These are phyloP conservation scores for Letharia columbiana DNA, from an alignment of 495 filamentous ascomycete genomes.

Conservation along the genomic window DNA sequence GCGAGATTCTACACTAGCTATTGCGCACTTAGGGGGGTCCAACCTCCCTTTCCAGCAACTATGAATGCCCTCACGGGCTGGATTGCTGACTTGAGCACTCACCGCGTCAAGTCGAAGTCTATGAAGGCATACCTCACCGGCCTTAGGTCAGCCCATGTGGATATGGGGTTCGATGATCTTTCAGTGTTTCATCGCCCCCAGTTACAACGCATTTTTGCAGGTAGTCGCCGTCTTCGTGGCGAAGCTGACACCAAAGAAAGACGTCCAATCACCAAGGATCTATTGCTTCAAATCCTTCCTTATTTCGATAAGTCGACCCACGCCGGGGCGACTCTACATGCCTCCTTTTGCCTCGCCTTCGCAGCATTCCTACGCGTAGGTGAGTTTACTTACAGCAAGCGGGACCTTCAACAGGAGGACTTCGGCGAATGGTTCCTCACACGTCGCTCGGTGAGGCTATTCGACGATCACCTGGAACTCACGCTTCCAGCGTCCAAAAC, in stretches of 20 bases:
- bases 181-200: neutral
- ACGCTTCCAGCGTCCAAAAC: neutral
- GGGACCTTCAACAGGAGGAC: neutral
- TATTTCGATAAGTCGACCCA: neutral
- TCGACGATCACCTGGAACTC: neutral
- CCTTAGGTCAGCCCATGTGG: neutral
- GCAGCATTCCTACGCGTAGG: neutral
- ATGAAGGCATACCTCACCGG: neutral
- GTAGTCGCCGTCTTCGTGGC: neutral
- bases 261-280: neutral
- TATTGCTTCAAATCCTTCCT: neutral
- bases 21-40: neutral
- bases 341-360: neutral
- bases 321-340: neutral
- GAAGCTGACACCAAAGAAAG: neutral
- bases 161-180: neutral
- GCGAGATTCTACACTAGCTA: neutral
- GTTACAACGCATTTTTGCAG: neutral
- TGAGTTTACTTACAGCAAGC: neutral
- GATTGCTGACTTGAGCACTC: neutral
- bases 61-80: neutral
- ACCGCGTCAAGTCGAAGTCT: neutral
- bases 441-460: neutral
- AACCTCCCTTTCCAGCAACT: neutral
- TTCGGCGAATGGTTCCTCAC: neutral